Percentiles rank a stretch among this genome's conserved stretches.
phyloP scores from a whole-genome alignment of 305 asterid species.

The Fraxinus floribunda region DNA sequence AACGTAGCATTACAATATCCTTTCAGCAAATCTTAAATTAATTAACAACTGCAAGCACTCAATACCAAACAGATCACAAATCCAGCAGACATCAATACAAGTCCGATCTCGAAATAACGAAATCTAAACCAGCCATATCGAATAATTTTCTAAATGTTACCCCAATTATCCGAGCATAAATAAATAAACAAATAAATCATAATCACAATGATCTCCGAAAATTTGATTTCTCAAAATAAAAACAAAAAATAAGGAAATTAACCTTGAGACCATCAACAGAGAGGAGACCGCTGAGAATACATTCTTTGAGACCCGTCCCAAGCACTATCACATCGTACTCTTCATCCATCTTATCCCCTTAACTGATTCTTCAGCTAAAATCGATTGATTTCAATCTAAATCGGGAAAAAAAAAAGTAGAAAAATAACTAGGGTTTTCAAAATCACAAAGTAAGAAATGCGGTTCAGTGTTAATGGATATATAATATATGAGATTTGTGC shows the following conservation, averaged over 20 bases:
- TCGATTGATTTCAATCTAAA: background rate
- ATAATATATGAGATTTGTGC: background rate
- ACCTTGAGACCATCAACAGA: constrained; percentile 18
- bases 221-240: background rate
- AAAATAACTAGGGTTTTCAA: background rate
- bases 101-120: constrained; percentile 10
- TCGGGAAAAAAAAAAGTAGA: background rate
- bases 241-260: background rate
- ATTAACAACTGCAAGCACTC: background rate
- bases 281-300: constrained; percentile 19
- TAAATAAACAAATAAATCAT: background rate
- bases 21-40: background rate
- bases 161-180: background rate
- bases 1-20: constrained; percentile 14
- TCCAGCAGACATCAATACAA: background rate
- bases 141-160: background rate
- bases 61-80: constrained; percentile 16
- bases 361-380: background rate
- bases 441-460: background rate
- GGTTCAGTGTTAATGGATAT: background rate
- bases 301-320: constrained; percentile 19
- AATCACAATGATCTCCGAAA: background rate
- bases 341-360: constrained; percentile 9
- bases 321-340: constrained; percentile 13
- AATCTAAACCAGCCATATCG: background rate